Conservation (phyloP, 2,329 filamentous ascomycete genomes). For the Xylariaceae sp. region DNA sequence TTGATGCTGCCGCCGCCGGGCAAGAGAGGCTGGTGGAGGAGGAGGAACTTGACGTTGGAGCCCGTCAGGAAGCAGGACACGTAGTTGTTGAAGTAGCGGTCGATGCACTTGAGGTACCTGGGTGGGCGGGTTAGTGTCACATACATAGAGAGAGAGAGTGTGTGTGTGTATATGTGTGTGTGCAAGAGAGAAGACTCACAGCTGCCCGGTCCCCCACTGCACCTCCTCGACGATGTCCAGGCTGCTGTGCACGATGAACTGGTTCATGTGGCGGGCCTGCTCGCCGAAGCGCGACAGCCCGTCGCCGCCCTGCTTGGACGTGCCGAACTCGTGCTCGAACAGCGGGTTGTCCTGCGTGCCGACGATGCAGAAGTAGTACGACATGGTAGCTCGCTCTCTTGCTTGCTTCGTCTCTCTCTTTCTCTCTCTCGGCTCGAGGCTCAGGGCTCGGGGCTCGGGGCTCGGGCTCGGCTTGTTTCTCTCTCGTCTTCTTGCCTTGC, state of each 20-base stretch:
- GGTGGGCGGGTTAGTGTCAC: neutral
- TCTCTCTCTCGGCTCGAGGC: slow-evolving; percentile 1
- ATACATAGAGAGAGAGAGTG: slow-evolving; percentile 1
- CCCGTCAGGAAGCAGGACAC: slow-evolving; percentile 92
- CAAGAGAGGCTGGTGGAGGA: slow-evolving; percentile 89
- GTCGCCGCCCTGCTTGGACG: slow-evolving; percentile 91
- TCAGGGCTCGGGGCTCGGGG: no score
- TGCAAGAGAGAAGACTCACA: no score
- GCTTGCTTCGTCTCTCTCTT: slow-evolving; percentile 22
- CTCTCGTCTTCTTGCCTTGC: no score
- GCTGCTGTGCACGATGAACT: slow-evolving; percentile 92
- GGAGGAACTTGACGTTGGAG: slow-evolving; percentile 86
- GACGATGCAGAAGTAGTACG: slow-evolving; percentile 97
- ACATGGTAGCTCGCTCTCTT: no score
- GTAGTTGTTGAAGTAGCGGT: slow-evolving; percentile 94
- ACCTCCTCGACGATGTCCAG: slow-evolving; percentile 94
- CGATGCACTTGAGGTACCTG: slow-evolving; percentile 86
- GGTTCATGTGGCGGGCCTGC: slow-evolving; percentile 87
- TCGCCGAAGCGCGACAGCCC: slow-evolving; percentile 83
- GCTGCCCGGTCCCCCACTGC: slow-evolving; percentile 81
- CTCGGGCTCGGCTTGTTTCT: slow-evolving; percentile 1
- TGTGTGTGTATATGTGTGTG: no score
- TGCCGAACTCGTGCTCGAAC: slow-evolving; percentile 96
- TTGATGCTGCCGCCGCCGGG: slow-evolving; percentile 49
- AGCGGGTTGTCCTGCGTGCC: slow-evolving; percentile 92